Conservation (phyloP, 2,329 filamentous ascomycete genomes). For the Neofusicoccum laricinum region DNA sequence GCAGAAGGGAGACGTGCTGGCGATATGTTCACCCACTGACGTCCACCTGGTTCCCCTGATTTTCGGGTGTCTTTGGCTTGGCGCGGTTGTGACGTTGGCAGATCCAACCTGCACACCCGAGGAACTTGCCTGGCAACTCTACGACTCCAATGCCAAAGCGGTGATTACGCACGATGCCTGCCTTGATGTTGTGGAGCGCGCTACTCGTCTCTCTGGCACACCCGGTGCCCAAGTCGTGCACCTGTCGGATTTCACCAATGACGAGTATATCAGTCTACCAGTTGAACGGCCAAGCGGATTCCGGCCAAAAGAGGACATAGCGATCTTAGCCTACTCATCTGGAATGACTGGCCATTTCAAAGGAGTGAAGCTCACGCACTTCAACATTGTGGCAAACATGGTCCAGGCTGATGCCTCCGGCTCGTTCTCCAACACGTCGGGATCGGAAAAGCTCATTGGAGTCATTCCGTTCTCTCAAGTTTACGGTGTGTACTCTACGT, state of each 20-base stretch:
- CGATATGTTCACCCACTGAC: slow-evolving; percentile 20
- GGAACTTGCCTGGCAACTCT: slow-evolving; percentile 22
- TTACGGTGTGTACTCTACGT: background rate
- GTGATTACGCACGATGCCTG: slow-evolving; percentile 12
- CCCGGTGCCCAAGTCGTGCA: slow-evolving; percentile 8
- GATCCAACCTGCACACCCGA: slow-evolving; percentile 25
- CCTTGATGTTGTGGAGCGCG: background rate
- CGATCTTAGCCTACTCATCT: slow-evolving; percentile 21
- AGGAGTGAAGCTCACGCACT: slow-evolving; percentile 23
- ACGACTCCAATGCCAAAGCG: slow-evolving; percentile 19
- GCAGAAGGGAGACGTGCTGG: slow-evolving; percentile 23
- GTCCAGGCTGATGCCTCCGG: slow-evolving; percentile 20
- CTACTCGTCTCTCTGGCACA: background rate
- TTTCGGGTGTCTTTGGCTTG: slow-evolving; percentile 24
- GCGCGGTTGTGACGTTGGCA: slow-evolving; percentile 27
- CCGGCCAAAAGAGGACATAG: slow-evolving; percentile 20
- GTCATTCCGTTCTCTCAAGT: background rate
- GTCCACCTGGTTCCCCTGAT: slow-evolving; percentile 19
- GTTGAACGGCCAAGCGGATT: slow-evolving; percentile 14
- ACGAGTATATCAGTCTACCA: too few species aligned
- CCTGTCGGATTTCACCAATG: background rate
- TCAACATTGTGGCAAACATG: background rate
- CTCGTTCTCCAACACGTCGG: slow-evolving; percentile 17
- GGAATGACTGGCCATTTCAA: slow-evolving; percentile 24
- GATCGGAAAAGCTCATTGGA: background rate